Conservation (phyloP, 1,284 basidiomycete genomes). For the Sphagnurus paluster region DNA sequence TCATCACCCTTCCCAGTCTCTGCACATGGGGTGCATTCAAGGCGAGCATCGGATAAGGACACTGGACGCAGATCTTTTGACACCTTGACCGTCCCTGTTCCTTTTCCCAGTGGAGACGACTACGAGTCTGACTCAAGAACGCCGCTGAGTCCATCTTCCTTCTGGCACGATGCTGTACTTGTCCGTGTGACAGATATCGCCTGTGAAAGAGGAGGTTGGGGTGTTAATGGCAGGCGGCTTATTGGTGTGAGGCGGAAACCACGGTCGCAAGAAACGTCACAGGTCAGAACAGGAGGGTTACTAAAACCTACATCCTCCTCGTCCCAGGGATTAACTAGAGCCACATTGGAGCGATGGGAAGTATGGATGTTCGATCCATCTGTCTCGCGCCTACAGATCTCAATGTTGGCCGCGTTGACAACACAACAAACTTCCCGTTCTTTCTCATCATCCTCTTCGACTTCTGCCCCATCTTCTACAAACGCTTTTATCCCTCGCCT, state of each 20-base stretch:
- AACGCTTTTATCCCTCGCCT: conserved; percentile 49
- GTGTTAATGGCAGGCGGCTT: conserved; percentile 49
- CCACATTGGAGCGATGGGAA: conserved; percentile 78
- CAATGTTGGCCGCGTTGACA: conserved; percentile 47
- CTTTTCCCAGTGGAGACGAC: conserved; percentile 57
- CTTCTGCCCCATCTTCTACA: conserved; percentile 12
- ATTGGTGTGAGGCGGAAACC: conserved; percentile 68
- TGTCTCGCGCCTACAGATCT: conserved; percentile 45
- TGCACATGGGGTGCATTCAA: conserved; percentile 73
- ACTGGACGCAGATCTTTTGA: conserved; percentile 51
- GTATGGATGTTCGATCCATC: conserved; percentile 72
- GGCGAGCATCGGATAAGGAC: conserved; percentile 69
- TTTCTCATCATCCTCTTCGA: conserved; percentile 26
- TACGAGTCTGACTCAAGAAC: conserved; percentile 36
- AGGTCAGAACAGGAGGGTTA: conserved; percentile 19
- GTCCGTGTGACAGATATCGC: conserved; percentile 55
- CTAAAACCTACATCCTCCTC: conserved; percentile 23
- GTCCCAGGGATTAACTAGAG: conserved; percentile 51
- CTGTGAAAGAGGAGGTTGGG: conserved; percentile 78
- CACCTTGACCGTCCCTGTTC: conserved; percentile 46
- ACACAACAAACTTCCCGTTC: conserved; percentile 21
- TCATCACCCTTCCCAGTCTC: conserved; percentile 74
- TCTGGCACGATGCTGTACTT: conserved; percentile 58
- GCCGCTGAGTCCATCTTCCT: conserved; percentile 33
- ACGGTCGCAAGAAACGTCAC: conserved; percentile 41